Percentiles rank a stretch among this genome's conserved stretches.
These are phyloP conservation scores for Metarhizium brunneum DNA, from an alignment of 2,329 filamentous ascomycete genomes.

Conservation along the genomic window DNA sequence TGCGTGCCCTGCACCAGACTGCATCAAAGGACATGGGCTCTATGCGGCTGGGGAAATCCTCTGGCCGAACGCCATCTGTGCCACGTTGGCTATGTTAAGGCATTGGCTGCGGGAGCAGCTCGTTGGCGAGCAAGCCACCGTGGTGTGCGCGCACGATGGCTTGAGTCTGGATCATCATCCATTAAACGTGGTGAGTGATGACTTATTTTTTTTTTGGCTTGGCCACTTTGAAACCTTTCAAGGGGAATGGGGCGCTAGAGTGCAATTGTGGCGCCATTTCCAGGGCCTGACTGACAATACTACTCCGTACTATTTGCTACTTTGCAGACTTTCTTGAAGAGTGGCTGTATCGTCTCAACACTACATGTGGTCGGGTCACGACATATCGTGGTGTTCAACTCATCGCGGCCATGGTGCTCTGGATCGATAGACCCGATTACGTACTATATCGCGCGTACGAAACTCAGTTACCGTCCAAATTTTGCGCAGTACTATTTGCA, in stretches of 20 bases:
- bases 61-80: not conserved
- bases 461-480: not conserved
- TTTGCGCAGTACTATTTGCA: not conserved
- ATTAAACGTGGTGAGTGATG: not conserved
- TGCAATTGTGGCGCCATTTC: too few relatives aligned
- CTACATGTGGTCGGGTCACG: not conserved
- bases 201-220: not conserved
- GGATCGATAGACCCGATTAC: not conserved
- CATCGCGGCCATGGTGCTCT: not conserved
- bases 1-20: conserved; percentile 2
- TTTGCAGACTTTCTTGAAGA: not conserved
- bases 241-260: not conserved
- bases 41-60: not conserved
- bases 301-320: too few relatives aligned
- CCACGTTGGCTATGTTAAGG: not conserved
- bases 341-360: not conserved
- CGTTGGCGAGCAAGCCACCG: not conserved
- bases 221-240: not conserved
- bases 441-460: not conserved
- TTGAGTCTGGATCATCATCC: not conserved
- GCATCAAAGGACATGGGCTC: conserved; percentile 1
- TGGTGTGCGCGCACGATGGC: not conserved
- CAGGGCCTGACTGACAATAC: not conserved
- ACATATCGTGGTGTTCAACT: not conserved
- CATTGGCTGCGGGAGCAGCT: conserved; percentile 2